Evolutionary conservation across 2,329 filamentous ascomycete species (phyloP), one percentile per base, ranked within the genome.

Genomic region (Dothidotthia symphoricarpi): DNA sequence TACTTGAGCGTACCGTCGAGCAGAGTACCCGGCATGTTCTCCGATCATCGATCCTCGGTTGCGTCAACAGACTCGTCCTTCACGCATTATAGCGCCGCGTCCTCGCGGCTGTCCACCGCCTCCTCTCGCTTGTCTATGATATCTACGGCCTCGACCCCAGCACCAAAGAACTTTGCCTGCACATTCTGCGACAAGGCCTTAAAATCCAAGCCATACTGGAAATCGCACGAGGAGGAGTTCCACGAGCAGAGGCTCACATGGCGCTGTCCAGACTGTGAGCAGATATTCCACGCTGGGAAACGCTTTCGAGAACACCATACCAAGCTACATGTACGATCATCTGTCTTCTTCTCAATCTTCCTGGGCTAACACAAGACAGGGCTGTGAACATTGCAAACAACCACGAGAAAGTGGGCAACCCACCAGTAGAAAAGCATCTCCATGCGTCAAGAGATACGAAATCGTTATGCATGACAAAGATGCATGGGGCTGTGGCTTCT

Each of bases 401-500:
- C 79, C 80, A 32, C 77, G 82, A 49, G 77, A 77, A 49, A 65
- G 59, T 31, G 63, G 63, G 1, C 62, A 66, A 26, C 62, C 61
- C 14, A 79, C 82, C 14, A 79, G 82, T 56, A 76, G 75, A 53
- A 81, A 80, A 47, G 60, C 62, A 13, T 64, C 63, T 22, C 61
- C 62, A 31, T 66, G 63, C 31, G 64, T 66, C 15, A 66, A 66
- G 46, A 65, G 63, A 39, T 64, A 64, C 41, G 62, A 66, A 35
- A 63, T 64, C n/a, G 61, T 66, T 36, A 74, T 80, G 44, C 75
- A 75, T 43, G 81, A 83, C 68, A 75, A 80, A 49, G 81, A 79
- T 63, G 80, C 82, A 26, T 85, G 81, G 77, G 82, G 80, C 1
- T 85, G 82, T 48, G 82, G 82, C 16, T 84, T 85, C 64, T 85